phyloP scores from a whole-genome alignment of 129 eudicot genomes.

The Helianthus tuberosus region DNA sequence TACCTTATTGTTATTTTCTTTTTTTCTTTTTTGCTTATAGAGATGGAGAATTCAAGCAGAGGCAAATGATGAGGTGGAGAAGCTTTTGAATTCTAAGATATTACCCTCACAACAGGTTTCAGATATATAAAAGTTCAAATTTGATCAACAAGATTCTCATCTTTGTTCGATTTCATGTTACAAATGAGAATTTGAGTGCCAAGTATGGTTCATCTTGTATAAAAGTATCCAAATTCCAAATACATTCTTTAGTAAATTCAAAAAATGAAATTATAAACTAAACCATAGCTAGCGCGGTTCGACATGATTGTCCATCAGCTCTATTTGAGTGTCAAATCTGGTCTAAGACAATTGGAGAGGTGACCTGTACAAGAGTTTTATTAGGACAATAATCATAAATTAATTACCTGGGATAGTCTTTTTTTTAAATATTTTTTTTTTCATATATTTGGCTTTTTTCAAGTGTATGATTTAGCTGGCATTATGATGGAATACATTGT shows the following conservation, averaged over 20 bases:
- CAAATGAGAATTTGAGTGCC: constrained; percentile 2
- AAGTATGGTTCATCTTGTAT: background rate
- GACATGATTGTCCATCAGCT: too few relatives aligned
- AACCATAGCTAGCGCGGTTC: background rate
- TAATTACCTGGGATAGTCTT: constrained; percentile 7
- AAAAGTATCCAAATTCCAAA: constrained; percentile 1
- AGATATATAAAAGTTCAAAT: constrained; percentile 36
- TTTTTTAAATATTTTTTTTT: background rate
- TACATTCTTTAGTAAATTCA: constrained; percentile 24
- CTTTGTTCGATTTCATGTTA: background rate
- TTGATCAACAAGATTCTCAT: background rate
- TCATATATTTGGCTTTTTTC: background rate
- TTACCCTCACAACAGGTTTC: constrained; percentile 49
- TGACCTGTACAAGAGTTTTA: constrained; percentile 15
- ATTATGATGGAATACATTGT: constrained; percentile 33
- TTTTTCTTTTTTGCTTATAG: constrained; percentile 39
- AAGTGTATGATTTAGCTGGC: constrained; percentile 32
- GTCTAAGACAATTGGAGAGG: constrained; percentile 10
- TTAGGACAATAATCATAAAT: constrained; percentile 9
- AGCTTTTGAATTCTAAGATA: constrained; percentile 71
- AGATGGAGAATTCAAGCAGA: constrained; percentile 93
- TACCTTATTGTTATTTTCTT: background rate
- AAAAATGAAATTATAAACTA: background rate
- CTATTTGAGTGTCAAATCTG: background rate
- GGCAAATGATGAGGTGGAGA: constrained; percentile 96